These are phyloP conservation scores for Cercospora brassicicola DNA, from an alignment of 2,329 filamentous ascomycete genomes.

Conservation along the genomic window DNA sequence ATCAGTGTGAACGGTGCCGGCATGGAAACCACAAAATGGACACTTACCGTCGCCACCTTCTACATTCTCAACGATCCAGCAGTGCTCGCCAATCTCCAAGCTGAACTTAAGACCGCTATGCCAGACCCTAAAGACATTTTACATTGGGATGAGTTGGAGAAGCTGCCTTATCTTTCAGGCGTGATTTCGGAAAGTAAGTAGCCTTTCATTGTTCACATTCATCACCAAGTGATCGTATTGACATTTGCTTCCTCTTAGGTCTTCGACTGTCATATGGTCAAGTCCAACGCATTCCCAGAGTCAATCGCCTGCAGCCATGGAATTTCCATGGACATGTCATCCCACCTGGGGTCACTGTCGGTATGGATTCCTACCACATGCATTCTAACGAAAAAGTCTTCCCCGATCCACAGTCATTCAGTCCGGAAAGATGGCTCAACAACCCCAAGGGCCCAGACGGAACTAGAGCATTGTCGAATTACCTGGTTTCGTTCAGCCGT, in stretches of 20 bases:
- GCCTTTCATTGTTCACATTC: neutral
- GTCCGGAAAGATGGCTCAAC: conserved; percentile 13
- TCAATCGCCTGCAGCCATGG: conserved; percentile 12
- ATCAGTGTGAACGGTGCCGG: conserved; percentile 18
- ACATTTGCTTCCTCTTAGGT: neutral
- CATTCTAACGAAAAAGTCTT: conserved; percentile 1
- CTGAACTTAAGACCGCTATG: neutral
- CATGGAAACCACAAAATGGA: conserved; percentile 16
- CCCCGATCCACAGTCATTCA: conserved; percentile 4
- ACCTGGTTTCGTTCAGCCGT: conserved; percentile 16
- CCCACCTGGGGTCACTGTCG: conserved; percentile 16
- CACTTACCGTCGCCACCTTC: neutral
- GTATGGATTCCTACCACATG: conserved; percentile 3
- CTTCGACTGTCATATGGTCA: neutral
- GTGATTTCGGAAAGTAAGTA: neutral
- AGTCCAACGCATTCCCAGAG: neutral
- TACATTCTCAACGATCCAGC: neutral
- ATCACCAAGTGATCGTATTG: neutral
- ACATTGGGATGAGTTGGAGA: neutral
- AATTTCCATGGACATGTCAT: conserved; percentile 15
- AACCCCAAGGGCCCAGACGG: conserved; percentile 2
- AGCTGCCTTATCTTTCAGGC: neutral
- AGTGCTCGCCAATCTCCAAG: neutral
- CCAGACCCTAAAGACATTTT: neutral
- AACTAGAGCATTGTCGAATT: conserved; percentile 4